Evolutionary conservation across 768 basidiomycete species (phyloP), one percentile per base, ranked within the genome.

Genomic region (Russula sp.): DNA sequence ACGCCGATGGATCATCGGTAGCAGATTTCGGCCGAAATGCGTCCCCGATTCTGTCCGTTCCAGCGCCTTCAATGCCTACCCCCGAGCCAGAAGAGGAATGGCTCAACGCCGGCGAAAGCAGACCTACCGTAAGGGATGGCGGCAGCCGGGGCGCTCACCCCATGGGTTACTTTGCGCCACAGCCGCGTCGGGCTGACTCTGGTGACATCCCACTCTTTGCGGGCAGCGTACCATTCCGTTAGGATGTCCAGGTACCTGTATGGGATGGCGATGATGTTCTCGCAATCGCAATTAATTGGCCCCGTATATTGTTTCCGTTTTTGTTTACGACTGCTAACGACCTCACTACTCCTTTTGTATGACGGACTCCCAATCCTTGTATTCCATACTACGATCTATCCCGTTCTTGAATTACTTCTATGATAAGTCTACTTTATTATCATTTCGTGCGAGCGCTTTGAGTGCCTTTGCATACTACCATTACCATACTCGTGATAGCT

Each of bases 171-270:
- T 50, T 45, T 4, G 35, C 59, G 5, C 54, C 63, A 18, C 58
- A 56, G 6, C 63, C 63, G 32, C 63, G 54, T 10, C 56, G 55
- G 6, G 66, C 49, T 44, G 57, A 61, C 18, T 66, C 66, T 27
- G 64, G 39, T 34, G 37, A 59, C 8, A 22, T 67, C 10, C 52
- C 34, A 3, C 61, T 61, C 4, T 65, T 68, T 37, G 65, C 65
- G 13, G 67, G 65, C 44, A 62, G 55, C 42, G 40, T 47, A 0
- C 63, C 58, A 1, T 68, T 68, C 53, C 48, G 55, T n/a, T 40
- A 40, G 13, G 34, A 59, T 54, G 9, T 66, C 14, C 48, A 35
- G 27, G 18, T 22, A n/a, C 14, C 7, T 14, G 27, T 2, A 3
- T 14, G 20, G 47, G 37, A 31, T 49, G 35, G 48, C 37, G 16